Evolutionary conservation across 306 rosid genomes (phyloP).

Genomic region (Casuarina cunninghamiana): DNA sequence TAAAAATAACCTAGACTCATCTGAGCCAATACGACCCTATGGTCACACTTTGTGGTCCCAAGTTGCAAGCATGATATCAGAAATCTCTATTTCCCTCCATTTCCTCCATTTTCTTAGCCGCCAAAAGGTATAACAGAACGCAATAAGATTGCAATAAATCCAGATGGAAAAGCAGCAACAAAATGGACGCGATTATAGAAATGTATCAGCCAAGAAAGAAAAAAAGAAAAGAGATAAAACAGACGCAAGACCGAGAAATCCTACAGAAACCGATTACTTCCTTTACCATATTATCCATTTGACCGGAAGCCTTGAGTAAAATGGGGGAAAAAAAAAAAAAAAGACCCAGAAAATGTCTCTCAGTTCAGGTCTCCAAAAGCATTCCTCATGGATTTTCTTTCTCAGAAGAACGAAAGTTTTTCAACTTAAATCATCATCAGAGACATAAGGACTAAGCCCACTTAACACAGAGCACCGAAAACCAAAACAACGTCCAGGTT

Average conservation of each 20-base stretch:
- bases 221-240: too few species aligned
- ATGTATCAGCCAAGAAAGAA: not conserved
- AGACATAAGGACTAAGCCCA: constrained; percentile 18
- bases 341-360: constrained; percentile 25
- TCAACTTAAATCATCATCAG: constrained; percentile 32
- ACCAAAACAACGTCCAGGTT: not conserved
- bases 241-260: too few species aligned
- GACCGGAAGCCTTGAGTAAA: too few species aligned
- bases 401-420: constrained; percentile 52
- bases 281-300: too few species aligned
- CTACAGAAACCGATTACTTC: too few species aligned
- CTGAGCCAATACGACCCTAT: not conserved
- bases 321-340: not conserved
- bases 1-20: not conserved
- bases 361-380: constrained; percentile 59
- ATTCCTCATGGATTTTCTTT: constrained; percentile 29
- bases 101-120: not conserved
- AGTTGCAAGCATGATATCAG: not conserved
- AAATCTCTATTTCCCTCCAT: not conserved
- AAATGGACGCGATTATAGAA: not conserved
- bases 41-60: not conserved
- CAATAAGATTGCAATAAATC: not conserved
- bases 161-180: not conserved
- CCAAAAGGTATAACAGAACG: not conserved
- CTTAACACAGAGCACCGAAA: not conserved